Evolutionary conservation across 2,329 filamentous ascomycete genomes (phyloP).

Genomic region (Fusarium ambrosium): DNA sequence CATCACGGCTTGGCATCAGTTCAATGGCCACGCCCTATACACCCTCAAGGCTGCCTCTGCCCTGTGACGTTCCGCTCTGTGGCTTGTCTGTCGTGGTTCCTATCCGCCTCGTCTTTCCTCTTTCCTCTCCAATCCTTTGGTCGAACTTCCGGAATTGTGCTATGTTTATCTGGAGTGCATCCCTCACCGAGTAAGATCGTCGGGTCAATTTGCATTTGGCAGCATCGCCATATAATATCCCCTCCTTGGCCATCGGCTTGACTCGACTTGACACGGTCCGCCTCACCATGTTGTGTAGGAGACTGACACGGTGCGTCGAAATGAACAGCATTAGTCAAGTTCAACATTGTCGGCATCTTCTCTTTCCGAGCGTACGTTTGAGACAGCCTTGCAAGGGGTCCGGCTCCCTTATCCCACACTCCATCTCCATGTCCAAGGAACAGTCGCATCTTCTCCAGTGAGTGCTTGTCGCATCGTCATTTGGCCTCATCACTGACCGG

Average conservation of each 20-base stretch:
- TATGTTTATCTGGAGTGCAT: neutral
- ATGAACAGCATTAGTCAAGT: neutral
- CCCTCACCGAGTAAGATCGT: conserved; percentile 8
- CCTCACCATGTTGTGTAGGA: neutral
- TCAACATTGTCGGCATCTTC: neutral
- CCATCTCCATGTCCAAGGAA: neutral
- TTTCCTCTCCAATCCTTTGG: conserved; percentile 11
- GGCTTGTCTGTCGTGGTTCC: conserved; percentile 12
- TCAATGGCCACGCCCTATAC: neutral
- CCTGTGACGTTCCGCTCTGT: neutral
- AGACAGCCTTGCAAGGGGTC: neutral
- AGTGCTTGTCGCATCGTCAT: neutral
- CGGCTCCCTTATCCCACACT: neutral
- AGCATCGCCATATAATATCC: conserved; percentile 2
- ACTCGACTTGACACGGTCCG: neutral
- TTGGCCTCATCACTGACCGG: neutral
- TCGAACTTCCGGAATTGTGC: neutral
- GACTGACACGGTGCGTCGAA: neutral
- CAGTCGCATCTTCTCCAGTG: neutral
- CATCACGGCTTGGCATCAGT: neutral
- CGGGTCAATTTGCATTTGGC: conserved; percentile 6
- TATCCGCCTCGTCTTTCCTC: conserved; percentile 10
- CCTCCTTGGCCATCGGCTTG: neutral
- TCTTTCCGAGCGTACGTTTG: neutral
- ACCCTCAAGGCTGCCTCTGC: neutral